Evolutionary conservation across 306 rosid species (phyloP).

Genomic region (Rosa chinensis): DNA sequence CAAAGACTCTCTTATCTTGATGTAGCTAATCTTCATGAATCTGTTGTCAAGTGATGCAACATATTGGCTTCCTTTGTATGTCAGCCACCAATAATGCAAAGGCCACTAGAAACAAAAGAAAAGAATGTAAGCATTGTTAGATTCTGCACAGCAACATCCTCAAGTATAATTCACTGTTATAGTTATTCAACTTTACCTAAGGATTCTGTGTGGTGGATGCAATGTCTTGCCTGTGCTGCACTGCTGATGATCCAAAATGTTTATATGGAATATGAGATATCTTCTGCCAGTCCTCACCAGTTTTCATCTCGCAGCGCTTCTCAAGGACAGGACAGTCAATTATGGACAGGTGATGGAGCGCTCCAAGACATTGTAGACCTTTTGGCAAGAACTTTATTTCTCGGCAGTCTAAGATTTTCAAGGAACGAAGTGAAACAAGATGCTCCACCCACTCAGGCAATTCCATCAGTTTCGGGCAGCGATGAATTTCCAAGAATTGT

Average conservation of each 20-base stretch:
- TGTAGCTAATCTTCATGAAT: no score
- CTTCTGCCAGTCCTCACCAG: conserved; percentile 20
- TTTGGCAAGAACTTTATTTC: conserved; percentile 18
- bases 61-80: no score
- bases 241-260: conserved; percentile 20
- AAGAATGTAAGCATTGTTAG: background rate
- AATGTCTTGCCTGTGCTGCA: background rate
- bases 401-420: conserved; percentile 25
- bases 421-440: conserved; percentile 20
- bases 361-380: background rate
- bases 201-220: background rate
- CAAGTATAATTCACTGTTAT: background rate
- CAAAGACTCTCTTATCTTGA: no score
- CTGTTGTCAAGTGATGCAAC: no score
- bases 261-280: conserved; percentile 20
- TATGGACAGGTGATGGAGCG: conserved; percentile 27
- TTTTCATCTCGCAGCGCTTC: conserved; percentile 22
- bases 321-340: conserved; percentile 24
- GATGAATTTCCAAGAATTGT: conserved; percentile 28
- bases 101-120: background rate
- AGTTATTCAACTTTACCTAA: background rate
- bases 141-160: background rate
- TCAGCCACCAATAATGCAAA: background rate
- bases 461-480: conserved; percentile 11
- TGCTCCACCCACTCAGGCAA: conserved; percentile 25